phyloP scores from a whole-genome alignment of 106 monocot species.

The Dendrobium catenatum region DNA sequence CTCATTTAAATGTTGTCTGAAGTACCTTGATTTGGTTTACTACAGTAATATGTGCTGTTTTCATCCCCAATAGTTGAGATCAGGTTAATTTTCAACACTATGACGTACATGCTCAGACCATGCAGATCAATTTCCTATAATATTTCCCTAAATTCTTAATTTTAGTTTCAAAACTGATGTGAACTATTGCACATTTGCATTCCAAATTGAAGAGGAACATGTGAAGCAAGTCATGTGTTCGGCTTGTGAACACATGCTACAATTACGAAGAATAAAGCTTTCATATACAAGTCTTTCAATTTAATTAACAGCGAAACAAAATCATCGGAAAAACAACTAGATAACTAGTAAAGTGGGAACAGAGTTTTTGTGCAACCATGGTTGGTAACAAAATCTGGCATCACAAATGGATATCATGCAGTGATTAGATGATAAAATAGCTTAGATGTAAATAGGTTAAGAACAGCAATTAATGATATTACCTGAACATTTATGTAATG shows the following conservation, averaged over 20 bases:
- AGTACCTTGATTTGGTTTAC: background rate
- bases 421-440: background rate
- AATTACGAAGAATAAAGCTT: background rate
- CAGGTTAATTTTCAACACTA: background rate
- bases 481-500: constrained; percentile 96
- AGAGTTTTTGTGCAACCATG: background rate
- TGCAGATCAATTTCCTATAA: background rate
- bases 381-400: background rate
- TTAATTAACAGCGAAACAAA: background rate
- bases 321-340: background rate
- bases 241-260: background rate
- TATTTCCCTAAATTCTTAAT: background rate
- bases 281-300: background rate
- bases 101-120: background rate
- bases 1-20: background rate
- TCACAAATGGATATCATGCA: background rate
- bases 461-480: constrained; percentile 3
- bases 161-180: background rate
- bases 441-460: background rate
- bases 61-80: background rate
- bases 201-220: background rate
- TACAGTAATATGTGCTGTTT: background rate
- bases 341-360: background rate
- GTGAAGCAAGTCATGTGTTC: background rate
- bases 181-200: background rate